Conservation (phyloP, 2,329 filamentous ascomycete genomes). For the Exophiala phaeomuriformis region DNA sequence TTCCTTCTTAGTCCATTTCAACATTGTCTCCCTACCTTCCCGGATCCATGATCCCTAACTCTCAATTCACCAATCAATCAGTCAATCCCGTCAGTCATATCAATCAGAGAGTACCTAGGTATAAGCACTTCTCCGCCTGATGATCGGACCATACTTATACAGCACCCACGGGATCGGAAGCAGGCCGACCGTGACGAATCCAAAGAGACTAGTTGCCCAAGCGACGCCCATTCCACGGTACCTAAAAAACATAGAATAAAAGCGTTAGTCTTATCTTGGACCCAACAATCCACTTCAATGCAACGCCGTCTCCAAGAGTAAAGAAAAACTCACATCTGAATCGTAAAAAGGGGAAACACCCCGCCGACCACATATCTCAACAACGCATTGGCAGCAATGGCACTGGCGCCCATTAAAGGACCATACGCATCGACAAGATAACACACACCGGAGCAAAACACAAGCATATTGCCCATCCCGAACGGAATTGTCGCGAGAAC, state of each 20-base stretch:
- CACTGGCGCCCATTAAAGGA: constrained; percentile 28
- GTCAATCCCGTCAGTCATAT: neutral
- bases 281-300: no score
- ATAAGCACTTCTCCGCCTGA: constrained; percentile 36
- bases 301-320: neutral
- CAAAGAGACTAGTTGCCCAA: constrained; percentile 34
- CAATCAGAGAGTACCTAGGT: neutral
- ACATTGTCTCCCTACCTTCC: no score
- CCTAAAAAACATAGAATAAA: constrained; percentile 2
- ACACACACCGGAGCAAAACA: constrained; percentile 42
- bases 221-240: constrained; percentile 29
- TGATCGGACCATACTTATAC: constrained; percentile 35
- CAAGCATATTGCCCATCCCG: constrained; percentile 28
- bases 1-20: no score
- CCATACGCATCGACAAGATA: constrained; percentile 32
- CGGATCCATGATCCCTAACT: no score
- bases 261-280: neutral
- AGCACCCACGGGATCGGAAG: constrained; percentile 41
- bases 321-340: constrained; percentile 28
- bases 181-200: constrained; percentile 30
- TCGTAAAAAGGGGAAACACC: constrained; percentile 34
- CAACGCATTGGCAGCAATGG: constrained; percentile 32
- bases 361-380: constrained; percentile 32
- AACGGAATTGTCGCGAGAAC: constrained; percentile 27
- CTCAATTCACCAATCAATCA: neutral